Evolutionary conservation across 768 basidiomycete species (phyloP).

Genomic region (Galerina marginata): DNA sequence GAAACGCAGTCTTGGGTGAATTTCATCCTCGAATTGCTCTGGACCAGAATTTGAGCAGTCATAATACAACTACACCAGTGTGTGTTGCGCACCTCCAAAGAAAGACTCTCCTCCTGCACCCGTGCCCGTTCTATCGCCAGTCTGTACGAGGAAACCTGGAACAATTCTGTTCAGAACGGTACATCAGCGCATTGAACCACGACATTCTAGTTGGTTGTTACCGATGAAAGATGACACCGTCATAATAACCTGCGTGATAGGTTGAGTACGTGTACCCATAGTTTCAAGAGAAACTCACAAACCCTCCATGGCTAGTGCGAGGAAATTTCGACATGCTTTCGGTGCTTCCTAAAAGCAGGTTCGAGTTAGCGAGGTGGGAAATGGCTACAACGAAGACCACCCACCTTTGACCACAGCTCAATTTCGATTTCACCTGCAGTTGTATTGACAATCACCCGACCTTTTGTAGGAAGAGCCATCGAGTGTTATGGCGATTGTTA

Average conservation of each 20-base stretch:
- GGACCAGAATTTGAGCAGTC: neutral
- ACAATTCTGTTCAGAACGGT: constrained; percentile 60
- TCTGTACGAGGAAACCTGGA: constrained; percentile 92
- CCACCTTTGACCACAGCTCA: constrained; percentile 91
- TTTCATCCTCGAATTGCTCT: constrained; percentile 96
- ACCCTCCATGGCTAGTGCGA: constrained; percentile 91
- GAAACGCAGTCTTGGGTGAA: constrained; percentile 90
- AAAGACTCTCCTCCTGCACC: constrained; percentile 94
- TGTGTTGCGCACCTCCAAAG: constrained; percentile 72
- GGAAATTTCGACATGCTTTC: constrained; percentile 90
- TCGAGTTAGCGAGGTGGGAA: neutral
- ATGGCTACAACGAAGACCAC: neutral
- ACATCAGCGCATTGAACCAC: neutral
- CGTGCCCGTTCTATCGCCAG: constrained; percentile 91
- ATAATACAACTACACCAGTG: neutral
- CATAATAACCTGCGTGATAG: constrained; percentile 80
- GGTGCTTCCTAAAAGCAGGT: constrained; percentile 75
- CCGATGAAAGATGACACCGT: constrained; percentile 95
- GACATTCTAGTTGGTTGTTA: constrained; percentile 29
- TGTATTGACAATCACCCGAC: constrained; percentile 86
- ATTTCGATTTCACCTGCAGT: constrained; percentile 89
- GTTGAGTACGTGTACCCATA: constrained; percentile 2
- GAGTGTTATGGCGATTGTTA: neutral
- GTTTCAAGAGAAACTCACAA: constrained; percentile 36
- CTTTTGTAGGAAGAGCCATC: constrained; percentile 87